Evolutionary conservation across 2,329 filamentous ascomycete species (phyloP).

Genomic region (Fusarium sp.): DNA sequence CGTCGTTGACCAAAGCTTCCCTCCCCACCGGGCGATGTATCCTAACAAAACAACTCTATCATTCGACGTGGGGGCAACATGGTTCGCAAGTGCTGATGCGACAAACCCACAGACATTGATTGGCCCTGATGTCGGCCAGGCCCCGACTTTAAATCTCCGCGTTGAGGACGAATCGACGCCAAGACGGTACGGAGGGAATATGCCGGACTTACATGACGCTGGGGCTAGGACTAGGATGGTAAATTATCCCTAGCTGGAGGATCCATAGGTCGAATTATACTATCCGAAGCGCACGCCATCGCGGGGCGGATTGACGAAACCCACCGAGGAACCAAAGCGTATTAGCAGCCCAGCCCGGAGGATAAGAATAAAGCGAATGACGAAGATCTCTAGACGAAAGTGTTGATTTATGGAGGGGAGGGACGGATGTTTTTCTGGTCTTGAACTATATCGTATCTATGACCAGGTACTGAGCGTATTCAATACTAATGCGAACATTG

Average conservation of each 20-base stretch:
- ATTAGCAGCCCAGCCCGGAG: no score
- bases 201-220: neutral
- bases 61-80: neutral
- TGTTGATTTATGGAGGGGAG: no score
- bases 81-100: neutral
- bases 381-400: no score
- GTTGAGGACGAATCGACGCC: neutral
- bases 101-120: neutral
- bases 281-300: neutral
- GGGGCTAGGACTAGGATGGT: neutral
- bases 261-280: neutral
- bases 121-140: neutral
- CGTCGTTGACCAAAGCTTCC: neutral
- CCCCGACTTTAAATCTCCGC: neutral
- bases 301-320: neutral
- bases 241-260: neutral
- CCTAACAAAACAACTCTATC: neutral
- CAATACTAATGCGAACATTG: no score
- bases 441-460: no score
- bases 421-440: no score
- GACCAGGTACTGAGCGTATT: no score
- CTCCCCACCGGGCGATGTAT: neutral
- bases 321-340: no score
- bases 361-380: no score
- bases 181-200: neutral